These are phyloP conservation scores for Silene latifolia DNA, from an alignment of 148 eudicot species.

Conservation along the genomic window DNA sequence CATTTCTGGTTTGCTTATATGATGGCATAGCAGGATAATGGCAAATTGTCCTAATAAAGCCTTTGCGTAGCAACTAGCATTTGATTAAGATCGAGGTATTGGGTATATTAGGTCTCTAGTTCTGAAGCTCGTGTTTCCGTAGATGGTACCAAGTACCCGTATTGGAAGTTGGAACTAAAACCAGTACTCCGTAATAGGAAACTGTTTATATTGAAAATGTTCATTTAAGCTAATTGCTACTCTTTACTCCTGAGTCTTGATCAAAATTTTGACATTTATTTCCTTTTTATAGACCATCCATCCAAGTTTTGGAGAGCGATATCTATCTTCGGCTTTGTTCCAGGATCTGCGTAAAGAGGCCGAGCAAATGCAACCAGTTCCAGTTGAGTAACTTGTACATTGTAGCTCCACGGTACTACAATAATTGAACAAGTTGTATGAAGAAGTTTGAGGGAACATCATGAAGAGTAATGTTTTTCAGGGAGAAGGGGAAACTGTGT, in stretches of 20 bases:
- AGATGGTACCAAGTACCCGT: no score
- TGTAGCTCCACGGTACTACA: neutral
- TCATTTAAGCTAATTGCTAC: no score
- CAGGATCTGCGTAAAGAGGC: conserved; percentile 85
- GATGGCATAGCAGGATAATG: no score
- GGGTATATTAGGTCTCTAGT: no score
- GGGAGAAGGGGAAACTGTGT: no score
- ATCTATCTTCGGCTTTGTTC: conserved; percentile 81
- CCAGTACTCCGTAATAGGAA: neutral
- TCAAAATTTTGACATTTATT: neutral
- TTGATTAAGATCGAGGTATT: no score
- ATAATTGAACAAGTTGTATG: neutral
- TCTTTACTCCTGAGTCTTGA: neutral
- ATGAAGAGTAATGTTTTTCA: neutral
- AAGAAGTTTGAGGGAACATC: neutral
- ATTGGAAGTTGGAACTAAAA: no score
- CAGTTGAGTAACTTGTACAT: conserved; percentile 52
- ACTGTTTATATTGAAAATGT: neutral
- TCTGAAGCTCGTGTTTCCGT: neutral
- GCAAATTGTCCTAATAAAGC: no score
- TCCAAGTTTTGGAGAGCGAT: conserved; percentile 92
- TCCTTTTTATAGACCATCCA: conserved; percentile 60
- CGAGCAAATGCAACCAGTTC: conserved; percentile 86
- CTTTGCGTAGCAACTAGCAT: no score
- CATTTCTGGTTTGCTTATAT: no score